phyloP scores from a whole-genome alignment of 208 protist species.

The Trypanosoma scelopori region DNA sequence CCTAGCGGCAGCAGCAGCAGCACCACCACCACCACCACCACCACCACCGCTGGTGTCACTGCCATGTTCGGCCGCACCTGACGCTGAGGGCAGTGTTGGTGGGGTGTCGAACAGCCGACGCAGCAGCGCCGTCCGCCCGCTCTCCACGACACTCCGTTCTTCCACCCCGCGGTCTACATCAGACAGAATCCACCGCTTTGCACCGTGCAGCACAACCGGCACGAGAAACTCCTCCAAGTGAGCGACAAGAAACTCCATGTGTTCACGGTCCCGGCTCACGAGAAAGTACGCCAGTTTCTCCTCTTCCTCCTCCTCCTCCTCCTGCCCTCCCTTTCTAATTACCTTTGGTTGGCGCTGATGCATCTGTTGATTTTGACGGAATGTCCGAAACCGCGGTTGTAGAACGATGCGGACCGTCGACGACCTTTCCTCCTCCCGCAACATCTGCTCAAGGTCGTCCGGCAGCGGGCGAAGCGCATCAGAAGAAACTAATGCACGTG shows the following conservation, averaged over 20 bases:
- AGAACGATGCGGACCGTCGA: constrained; percentile 78
- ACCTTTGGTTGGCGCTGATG: constrained; percentile 5
- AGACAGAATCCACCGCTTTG: constrained; percentile 74
- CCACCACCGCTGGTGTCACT: background rate
- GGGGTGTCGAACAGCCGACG: constrained; percentile 30
- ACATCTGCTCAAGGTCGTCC: constrained; percentile 44
- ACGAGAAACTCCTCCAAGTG: constrained; percentile 61
- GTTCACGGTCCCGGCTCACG: constrained; percentile 64
- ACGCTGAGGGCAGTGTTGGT: constrained; percentile 6
- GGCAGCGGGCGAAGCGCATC: constrained; percentile 49
- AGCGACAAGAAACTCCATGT: constrained; percentile 67
- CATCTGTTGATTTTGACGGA: constrained; percentile 22
- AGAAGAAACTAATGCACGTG: constrained; percentile 37
- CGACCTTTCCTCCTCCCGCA: constrained; percentile 66
- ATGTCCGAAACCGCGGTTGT: constrained; percentile 69
- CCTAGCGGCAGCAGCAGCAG: background rate
- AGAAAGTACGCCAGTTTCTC: constrained; percentile 73
- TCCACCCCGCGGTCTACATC: constrained; percentile 74
- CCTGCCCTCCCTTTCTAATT: no score
- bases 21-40: no score
- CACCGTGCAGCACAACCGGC: constrained; percentile 65
- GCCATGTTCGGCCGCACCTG: no score
- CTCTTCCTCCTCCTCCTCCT: constrained; percentile 28
- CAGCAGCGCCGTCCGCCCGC: constrained; percentile 20
- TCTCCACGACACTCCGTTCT: constrained; percentile 29